These are phyloP conservation scores for Helotiales sp. DNA, from an alignment of 2,329 filamentous ascomycete species.

Conservation along the genomic window DNA sequence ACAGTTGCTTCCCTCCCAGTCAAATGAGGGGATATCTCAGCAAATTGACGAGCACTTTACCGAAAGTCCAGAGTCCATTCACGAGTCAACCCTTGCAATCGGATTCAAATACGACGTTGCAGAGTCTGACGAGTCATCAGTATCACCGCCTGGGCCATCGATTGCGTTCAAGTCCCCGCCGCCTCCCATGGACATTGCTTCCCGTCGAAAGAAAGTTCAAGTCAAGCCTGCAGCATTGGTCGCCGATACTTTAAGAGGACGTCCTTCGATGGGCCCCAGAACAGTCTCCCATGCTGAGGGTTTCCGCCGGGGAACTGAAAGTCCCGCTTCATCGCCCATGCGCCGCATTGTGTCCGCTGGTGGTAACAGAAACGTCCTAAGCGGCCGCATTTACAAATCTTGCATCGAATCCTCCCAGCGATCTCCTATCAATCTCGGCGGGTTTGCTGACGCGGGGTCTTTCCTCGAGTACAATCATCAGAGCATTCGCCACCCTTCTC, in stretches of 20 bases:
- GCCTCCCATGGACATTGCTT: slow-evolving; percentile 41
- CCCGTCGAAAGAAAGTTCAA: slow-evolving; percentile 41
- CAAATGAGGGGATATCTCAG: slow-evolving; percentile 19
- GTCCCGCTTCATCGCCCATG: slow-evolving; percentile 42
- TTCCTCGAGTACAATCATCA: slow-evolving; percentile 40
- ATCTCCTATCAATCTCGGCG: slow-evolving; percentile 40
- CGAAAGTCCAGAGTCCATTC: slow-evolving; percentile 33
- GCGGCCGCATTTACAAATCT: slow-evolving; percentile 40
- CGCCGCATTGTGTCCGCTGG: slow-evolving; percentile 42
- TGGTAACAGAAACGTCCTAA: slow-evolving; percentile 38
- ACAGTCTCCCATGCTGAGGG: slow-evolving; percentile 42
- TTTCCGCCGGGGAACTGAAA: slow-evolving; percentile 37
- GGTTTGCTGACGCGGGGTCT: slow-evolving; percentile 35
- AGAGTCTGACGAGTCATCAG: slow-evolving; percentile 29
- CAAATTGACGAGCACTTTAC: slow-evolving; percentile 23
- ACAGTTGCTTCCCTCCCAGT: slow-evolving; percentile 28
- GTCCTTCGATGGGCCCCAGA: slow-evolving; percentile 39
- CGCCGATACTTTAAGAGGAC: slow-evolving; percentile 35
- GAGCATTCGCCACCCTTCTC: slow-evolving; percentile 33
- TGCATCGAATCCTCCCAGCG: slow-evolving; percentile 41
- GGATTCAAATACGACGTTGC: slow-evolving; percentile 34
- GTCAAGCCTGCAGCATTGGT: slow-evolving; percentile 40
- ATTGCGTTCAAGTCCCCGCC: slow-evolving; percentile 40
- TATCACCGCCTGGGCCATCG: slow-evolving; percentile 37
- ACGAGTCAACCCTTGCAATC: slow-evolving; percentile 23